A percentile compares a stretch with the other conserved stretches of the same genome.
phyloP scores from a whole-genome alignment of 2,329 filamentous ascomycete species.

The Trichoderma sp. region DNA sequence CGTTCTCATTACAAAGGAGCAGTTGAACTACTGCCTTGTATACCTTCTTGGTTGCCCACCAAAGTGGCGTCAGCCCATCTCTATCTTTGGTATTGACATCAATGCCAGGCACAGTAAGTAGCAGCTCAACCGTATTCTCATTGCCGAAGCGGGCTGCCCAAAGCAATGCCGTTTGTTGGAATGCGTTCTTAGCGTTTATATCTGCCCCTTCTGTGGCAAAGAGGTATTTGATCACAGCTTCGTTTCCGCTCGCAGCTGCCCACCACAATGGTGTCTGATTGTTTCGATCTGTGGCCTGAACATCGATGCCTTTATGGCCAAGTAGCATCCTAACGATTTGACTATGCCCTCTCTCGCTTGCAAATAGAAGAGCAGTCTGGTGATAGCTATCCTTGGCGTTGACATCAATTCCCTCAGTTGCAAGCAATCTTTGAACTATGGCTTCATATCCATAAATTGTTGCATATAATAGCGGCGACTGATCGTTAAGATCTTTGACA shows the following conservation, averaged over 20 bases:
- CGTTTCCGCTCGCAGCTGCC: background rate
- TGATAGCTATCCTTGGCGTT: background rate
- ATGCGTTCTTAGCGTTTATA: background rate
- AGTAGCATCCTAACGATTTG: background rate
- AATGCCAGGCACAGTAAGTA: background rate
- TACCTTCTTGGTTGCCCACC: background rate
- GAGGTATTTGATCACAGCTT: background rate
- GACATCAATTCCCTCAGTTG: background rate
- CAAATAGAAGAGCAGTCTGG: background rate
- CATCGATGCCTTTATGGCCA: background rate
- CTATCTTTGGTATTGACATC: background rate
- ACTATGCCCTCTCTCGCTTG: background rate
- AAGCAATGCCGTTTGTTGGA: background rate
- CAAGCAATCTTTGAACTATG: background rate
- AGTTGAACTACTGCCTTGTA: background rate
- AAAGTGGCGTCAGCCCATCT: background rate
- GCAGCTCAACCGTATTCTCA: background rate
- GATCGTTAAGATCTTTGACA: background rate
- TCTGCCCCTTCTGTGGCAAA: background rate
- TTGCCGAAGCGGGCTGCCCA: background rate
- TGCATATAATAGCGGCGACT: background rate
- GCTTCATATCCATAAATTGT: background rate
- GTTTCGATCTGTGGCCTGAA: background rate
- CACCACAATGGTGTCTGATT: background rate
- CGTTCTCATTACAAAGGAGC: background rate